Evolutionary conservation across 495 filamentous ascomycete genomes (phyloP).

Genomic region (Penicillium antarcticum): DNA sequence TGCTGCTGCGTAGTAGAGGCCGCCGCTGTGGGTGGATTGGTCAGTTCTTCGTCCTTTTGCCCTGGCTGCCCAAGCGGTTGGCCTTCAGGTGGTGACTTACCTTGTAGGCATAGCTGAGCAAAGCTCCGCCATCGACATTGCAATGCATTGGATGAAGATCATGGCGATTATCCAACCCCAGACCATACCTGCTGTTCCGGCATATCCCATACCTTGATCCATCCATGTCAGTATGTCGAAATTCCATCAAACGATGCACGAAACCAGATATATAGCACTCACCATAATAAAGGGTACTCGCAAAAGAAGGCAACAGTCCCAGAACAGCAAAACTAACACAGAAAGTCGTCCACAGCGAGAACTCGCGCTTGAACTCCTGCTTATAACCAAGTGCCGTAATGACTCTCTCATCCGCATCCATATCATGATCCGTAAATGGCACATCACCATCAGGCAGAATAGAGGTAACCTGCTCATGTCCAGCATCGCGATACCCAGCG

Average conservation of each 20-base stretch:
- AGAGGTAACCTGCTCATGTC: slow-evolving; percentile 62
- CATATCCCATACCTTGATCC: slow-evolving; percentile 66
- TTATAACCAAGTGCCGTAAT: slow-evolving; percentile 73
- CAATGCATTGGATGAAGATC: slow-evolving; percentile 71
- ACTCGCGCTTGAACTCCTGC: slow-evolving; percentile 79
- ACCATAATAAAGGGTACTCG: slow-evolving; percentile 71
- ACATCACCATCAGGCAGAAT: slow-evolving; percentile 63
- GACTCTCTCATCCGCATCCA: slow-evolving; percentile 63
- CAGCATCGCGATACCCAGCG: slow-evolving; percentile 24
- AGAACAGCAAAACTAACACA: slow-evolving; percentile 76
- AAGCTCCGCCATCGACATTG: slow-evolving; percentile 64
- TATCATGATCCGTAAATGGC: slow-evolving; percentile 50
- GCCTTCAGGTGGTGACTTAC: slow-evolving; percentile 16
- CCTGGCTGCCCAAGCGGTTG: neutral
- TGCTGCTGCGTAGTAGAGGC: slow-evolving; percentile 75
- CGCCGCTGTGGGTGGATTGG: slow-evolving; percentile 49
- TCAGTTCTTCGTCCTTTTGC: slow-evolving; percentile 4
- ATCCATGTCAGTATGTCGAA: slow-evolving; percentile 9
- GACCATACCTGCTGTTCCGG: slow-evolving; percentile 76
- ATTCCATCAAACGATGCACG: neutral
- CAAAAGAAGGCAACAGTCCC: slow-evolving; percentile 71
- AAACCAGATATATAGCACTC: neutral
- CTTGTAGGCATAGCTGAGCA: slow-evolving; percentile 67
- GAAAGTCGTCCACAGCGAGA: slow-evolving; percentile 80
- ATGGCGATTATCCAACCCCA: slow-evolving; percentile 81